Evolutionary conservation across 192 early-diverging fungal genomes (phyloP), one percentile per base, ranked within the genome.

Genomic region (Entomortierella beljakovae): DNA sequence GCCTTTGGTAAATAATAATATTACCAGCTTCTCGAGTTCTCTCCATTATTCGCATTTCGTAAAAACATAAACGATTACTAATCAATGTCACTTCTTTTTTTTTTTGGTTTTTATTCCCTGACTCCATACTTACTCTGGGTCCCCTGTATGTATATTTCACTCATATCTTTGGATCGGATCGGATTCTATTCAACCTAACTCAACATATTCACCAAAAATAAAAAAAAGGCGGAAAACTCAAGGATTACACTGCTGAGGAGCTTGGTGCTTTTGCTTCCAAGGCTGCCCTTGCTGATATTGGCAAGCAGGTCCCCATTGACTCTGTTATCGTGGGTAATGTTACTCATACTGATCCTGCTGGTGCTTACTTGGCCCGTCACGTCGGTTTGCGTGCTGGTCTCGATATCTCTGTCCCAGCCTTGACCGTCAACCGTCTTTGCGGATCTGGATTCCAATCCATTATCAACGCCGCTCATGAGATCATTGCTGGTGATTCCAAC

Each of bases 321-420:
- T 95, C 94, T 16, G 94, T 96, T 54, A 97, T 98, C 64, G 94
- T 97, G 80, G 97, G 97, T 67, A 99, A 99, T 68, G 97, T 99
- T 18, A 75, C 90, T 58, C 96, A 98, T 68, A 93, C 96, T 18
- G 87, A 88, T 48, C 70, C 70, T 13, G 90, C 97, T 42, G 96
- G 93, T 9, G 88, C 97, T 52, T 99, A 96, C 82, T 83, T 99
- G 48, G 92, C 96, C 29, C 93, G 97, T 57, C 97, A 99, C 74
- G 89, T 99, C 57, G 95, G 97, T 53, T 93, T 93, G 55, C 93
- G 96, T 42, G 90, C 94, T 23, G 92, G 93, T 16, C 84, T 97
- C 10, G 92, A 93, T 6, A 87, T 97, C 68, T 81, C 90, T n/a
- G 87, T 94, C 20, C 95, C 95, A 2, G 97, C 95, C 2, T 82